phyloP scores from a whole-genome alignment of 129 eudicot genomes.

The Chrysanthemum makinoi region DNA sequence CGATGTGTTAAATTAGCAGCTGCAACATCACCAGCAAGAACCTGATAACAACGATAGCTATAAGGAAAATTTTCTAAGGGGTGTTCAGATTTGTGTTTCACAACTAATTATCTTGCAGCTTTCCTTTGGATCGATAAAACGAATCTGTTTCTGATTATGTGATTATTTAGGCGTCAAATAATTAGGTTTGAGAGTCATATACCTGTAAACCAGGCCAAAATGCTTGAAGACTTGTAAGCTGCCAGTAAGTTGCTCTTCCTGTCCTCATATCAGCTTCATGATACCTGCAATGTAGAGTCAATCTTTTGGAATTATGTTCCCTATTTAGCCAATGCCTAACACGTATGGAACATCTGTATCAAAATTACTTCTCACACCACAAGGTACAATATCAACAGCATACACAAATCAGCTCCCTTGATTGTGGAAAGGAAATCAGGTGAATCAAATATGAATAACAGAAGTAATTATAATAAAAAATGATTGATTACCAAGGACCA shows the following conservation, averaged over 20 bases:
- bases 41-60: constrained; percentile 41
- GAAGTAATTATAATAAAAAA: not conserved
- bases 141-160: not conserved
- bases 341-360: no score
- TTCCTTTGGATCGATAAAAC: no score
- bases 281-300: constrained; percentile 54
- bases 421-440: not conserved
- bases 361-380: no score
- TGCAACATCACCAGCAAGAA: constrained; percentile 87
- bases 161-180: not conserved
- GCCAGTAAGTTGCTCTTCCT: constrained; percentile 95
- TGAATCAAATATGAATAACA: constrained; percentile 6
- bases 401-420: no score
- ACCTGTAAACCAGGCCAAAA: constrained; percentile 98
- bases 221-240: constrained; percentile 97
- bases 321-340: no score
- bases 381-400: no score
- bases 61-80: not conserved
- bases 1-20: constrained; percentile 97
- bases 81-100: constrained; percentile 2
- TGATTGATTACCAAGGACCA: constrained; percentile 72
- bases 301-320: not conserved
- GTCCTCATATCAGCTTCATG: constrained; percentile 99
- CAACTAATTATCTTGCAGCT: not conserved
- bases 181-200: constrained; percentile 3